Evolutionary conservation across 1,284 basidiomycete genomes (phyloP), one percentile per base, ranked within the genome.

Genomic region (Pseudozyma sp.): DNA sequence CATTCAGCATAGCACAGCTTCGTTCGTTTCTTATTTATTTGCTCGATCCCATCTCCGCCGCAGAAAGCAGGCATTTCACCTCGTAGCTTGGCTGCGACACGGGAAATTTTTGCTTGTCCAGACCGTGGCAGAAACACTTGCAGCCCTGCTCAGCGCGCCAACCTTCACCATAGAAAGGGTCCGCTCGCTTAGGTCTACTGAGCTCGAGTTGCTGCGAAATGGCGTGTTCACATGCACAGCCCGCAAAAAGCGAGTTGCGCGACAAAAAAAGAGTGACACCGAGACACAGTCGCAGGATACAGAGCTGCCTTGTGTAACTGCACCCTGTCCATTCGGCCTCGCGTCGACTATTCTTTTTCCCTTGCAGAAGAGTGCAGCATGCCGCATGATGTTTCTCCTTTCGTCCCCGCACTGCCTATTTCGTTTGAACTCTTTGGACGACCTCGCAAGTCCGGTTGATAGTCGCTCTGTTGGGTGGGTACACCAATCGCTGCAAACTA

Each of bases 191-290:
- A 19, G 19, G 25, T 45, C 18, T 18, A 45, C 21, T 21, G 47
- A 2, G 25, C 7, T n/a, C 12, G n/a, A 42, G 40, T n/a, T 42
- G 40, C 40, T 42, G 25, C 47, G 35, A 49, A 21, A 49, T 34
- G 25, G 47, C 47, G 45, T 21, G 45, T 48, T 48, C 45, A 53
- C 52, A 53, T 54, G 52, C 52, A 54, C 52, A 55, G 52, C 52
- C 31, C 40, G 40, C 14, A 9, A 7, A 55, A 35, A 31, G 25
- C 25, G 25, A 31, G 25, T 31, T 31, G 25, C 25, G 25, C 25
- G 25, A 31, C 53, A 44, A 55, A 16, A 35, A 9, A 52, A 53
- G 25, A 53, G 52, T 53, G 38, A 53, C 52, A 53, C 52, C 12
- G 52, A 53, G 38, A 53, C 52, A 53, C 50, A 31, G 25, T 31